A percentile compares a stretch with the other conserved stretches of the same genome.
These are phyloP conservation scores for Aureobasidium sp. DNA, from an alignment of 2,329 filamentous ascomycete species.

Conservation along the genomic window DNA sequence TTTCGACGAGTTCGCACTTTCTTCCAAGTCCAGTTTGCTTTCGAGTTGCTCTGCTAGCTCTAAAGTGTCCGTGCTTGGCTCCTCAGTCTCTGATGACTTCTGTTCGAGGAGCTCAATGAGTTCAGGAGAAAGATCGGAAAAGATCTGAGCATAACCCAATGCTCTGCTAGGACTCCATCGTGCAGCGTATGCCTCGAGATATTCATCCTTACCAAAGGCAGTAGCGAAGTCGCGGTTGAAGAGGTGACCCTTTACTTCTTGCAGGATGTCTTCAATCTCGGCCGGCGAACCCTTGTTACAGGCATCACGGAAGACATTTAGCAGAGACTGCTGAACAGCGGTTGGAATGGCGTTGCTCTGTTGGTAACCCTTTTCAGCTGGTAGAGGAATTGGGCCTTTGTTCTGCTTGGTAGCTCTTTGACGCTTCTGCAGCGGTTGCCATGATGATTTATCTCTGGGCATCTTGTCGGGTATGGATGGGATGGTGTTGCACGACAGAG, in stretches of 20 bases:
- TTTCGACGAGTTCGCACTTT: neutral
- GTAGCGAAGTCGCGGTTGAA: constrained; percentile 75
- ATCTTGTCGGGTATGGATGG: neutral
- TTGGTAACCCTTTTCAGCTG: neutral
- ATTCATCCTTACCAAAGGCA: constrained; percentile 65
- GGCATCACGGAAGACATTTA: constrained; percentile 63
- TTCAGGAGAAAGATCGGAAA: constrained; percentile 30
- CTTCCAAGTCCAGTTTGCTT: neutral
- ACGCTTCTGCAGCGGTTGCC: neutral
- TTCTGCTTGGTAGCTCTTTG: neutral
- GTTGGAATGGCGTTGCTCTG: constrained; percentile 13
- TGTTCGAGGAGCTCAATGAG: neutral
- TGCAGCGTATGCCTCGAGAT: constrained; percentile 74
- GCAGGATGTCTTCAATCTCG: constrained; percentile 51
- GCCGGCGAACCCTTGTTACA: constrained; percentile 44
- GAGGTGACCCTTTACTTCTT: constrained; percentile 76
- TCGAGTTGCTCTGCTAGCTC: neutral
- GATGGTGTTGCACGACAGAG: neutral
- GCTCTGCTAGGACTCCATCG: constrained; percentile 86
- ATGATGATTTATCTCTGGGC: constrained; percentile 8
- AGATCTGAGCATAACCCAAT: constrained; percentile 66
- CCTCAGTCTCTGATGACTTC: neutral
- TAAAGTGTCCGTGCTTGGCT: neutral
- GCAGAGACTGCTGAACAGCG: constrained; percentile 56
- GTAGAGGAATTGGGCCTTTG: neutral